Evolutionary conservation across 495 filamentous ascomycete species (phyloP).

Genomic region (Lophium mytilinum): DNA sequence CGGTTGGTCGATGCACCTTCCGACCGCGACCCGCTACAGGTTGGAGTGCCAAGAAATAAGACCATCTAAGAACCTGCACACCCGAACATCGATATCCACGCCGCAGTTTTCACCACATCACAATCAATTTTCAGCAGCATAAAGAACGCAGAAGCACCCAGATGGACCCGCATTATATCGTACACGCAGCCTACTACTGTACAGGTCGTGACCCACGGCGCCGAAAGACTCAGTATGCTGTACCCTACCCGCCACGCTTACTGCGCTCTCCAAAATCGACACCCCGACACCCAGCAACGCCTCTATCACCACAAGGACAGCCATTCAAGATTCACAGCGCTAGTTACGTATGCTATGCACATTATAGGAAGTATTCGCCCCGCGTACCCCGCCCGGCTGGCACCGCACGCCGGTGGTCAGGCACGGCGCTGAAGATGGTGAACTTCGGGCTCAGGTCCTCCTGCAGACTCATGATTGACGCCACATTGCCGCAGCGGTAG

Average conservation of each 20-base stretch:
- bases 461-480: conserved; percentile 89
- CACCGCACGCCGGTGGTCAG: conserved; percentile 81
- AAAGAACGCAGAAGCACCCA: too few species aligned
- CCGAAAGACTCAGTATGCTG: too few species aligned
- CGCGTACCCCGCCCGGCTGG: conserved; percentile 72
- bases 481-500: conserved; percentile 95
- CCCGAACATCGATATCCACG: too few species aligned
- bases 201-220: too few species aligned
- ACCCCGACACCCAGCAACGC: background rate
- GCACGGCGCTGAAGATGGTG: conserved; percentile 90
- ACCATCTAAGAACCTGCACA: too few species aligned
- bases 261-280: too few species aligned
- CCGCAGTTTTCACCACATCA: too few species aligned
- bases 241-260: too few species aligned
- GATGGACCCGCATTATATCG: too few species aligned
- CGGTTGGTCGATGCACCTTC: conserved; percentile 21
- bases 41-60: background rate
- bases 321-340: background rate
- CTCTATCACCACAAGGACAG: conserved; percentile 2
- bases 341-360: conserved; percentile 21
- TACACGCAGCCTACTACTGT: too few species aligned
- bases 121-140: too few species aligned
- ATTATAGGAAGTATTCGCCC: conserved; percentile 88
- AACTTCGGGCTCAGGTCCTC: conserved; percentile 80
- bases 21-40: conserved; percentile 26